Evolutionary conservation across 2,329 filamentous ascomycete species (phyloP), one percentile per base, ranked within the genome.

Genomic region (Myriosclerotinia curreyana): DNA sequence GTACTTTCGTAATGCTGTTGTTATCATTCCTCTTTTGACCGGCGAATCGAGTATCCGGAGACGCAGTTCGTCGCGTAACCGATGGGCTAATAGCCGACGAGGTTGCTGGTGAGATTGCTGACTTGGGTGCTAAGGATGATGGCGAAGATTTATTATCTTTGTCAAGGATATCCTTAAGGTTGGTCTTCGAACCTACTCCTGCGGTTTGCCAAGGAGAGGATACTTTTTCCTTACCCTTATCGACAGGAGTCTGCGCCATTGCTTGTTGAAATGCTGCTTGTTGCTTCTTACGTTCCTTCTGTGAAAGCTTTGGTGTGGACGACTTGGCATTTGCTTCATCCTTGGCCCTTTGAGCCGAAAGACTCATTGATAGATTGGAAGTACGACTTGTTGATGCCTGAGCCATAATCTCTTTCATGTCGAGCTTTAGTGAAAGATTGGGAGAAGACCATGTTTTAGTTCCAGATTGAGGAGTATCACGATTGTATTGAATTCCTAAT

Each of bases 221-320:
- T 22, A 66, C 36, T 48, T 76, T 79, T 34, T 72, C 73, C n/a
- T 79, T 77, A 28, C 49, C 61, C 34, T 77, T 77, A 62, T 81
- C 79, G 8, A 31, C 12, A 2, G 82, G 78, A 25, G 76, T 76
- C 64, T 76, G 77, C 14, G 71, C 66, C 54, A 75, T 68, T 7
- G 75, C 66, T 59, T 78, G 75, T 69, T 77, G 76, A 9, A 78
- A 75, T 40, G 75, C 77, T 65, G 81, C 77, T 71, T 92, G 85
- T 68, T 92, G 85, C 73, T 85, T 90, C 78, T 96, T 98, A 28
- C 92, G 87, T 75, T 97, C 93, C 73, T 95, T 96, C 71, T 98
- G 95, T 0, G 93, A 96, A 69, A 96, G 77, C 74, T 91, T 96
- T 0, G 77, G 74, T 20, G 79, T 77, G 0, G 79, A 71, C 48